These are phyloP conservation scores for Aspergillus sp. DNA, from an alignment of 2,329 filamentous ascomycete genomes.

Conservation along the genomic window DNA sequence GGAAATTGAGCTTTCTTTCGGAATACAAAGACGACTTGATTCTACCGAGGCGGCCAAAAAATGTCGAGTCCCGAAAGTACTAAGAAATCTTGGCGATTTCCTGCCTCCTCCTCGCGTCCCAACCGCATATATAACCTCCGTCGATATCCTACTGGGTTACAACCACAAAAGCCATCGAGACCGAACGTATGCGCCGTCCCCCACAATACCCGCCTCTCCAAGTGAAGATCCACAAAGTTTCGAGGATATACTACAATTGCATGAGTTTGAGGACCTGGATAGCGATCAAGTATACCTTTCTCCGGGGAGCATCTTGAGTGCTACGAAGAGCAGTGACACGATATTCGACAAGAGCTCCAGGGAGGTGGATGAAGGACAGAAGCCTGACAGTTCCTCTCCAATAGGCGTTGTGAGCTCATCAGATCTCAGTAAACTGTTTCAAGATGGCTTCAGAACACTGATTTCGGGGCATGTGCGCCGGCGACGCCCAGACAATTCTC, in stretches of 20 bases:
- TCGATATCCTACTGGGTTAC: constrained; percentile 29
- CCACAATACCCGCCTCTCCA: no score
- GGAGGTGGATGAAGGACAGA: not conserved
- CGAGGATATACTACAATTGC: not conserved
- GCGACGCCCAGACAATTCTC: constrained; percentile 2
- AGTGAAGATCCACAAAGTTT: not conserved
- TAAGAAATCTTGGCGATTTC: constrained; percentile 22
- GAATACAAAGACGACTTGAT: constrained; percentile 23
- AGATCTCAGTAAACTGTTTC: constrained; percentile 29
- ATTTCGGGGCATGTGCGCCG: constrained; percentile 9
- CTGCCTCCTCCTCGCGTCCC: constrained; percentile 24
- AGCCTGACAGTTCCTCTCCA: not conserved
- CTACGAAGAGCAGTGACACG: not conserved
- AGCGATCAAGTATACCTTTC: not conserved
- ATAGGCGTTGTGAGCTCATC: not conserved
- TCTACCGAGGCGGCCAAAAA: not conserved
- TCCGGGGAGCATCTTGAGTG: not conserved
- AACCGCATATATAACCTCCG: constrained; percentile 24
- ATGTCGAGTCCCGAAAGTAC: constrained; percentile 22
- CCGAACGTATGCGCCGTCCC: not conserved
- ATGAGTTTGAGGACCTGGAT: not conserved
- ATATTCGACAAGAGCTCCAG: not conserved
- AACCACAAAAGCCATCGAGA: not conserved
- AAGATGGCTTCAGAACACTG: constrained; percentile 28
- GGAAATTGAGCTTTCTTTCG: constrained; percentile 27